phyloP scores from a whole-genome alignment of 1,139 yeast genomes.

The Zygosaccharomyces sapae region DNA sequence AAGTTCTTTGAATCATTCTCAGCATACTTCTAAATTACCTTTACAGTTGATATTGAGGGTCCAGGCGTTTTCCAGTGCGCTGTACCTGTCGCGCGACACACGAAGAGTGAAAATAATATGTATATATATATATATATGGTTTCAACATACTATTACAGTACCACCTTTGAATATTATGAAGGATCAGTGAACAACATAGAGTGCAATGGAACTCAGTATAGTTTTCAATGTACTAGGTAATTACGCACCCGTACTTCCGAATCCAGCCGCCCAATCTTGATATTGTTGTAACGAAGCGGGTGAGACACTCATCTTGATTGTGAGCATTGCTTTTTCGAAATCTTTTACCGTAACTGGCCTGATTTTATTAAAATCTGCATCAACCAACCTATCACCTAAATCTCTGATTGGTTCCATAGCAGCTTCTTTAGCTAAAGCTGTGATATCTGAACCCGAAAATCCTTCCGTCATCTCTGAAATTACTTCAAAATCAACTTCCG shows the following conservation, averaged over 20 bases:
- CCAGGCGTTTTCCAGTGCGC: not conserved
- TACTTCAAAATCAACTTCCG: constrained; percentile 46
- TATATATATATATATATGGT: not conserved
- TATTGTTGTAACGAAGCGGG: constrained; percentile 49
- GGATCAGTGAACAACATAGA: not conserved
- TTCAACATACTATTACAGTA: not conserved
- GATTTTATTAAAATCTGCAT: constrained; percentile 52
- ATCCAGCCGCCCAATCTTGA: constrained; percentile 47
- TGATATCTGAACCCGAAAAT: constrained; percentile 61
- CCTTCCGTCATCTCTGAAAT: constrained; percentile 52
- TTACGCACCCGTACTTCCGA: constrained; percentile 41
- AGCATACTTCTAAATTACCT: not conserved
- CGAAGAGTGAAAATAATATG: too few relatives aligned
- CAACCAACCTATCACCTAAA: constrained; percentile 52
- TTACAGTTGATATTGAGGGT: not conserved
- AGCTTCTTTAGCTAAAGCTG: constrained; percentile 66
- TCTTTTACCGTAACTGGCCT: constrained; percentile 52
- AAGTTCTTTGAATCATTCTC: not conserved
- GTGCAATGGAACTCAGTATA: too few relatives aligned
- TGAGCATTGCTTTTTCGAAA: constrained; percentile 49
- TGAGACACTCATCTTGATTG: constrained; percentile 56
- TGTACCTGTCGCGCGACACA: constrained; percentile 2
- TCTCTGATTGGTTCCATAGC: constrained; percentile 69
- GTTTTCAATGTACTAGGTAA: too few relatives aligned
- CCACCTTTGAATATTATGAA: not conserved